phyloP scores from a whole-genome alignment of 495 filamentous ascomycete species.

The Ascobolus immersus region DNA sequence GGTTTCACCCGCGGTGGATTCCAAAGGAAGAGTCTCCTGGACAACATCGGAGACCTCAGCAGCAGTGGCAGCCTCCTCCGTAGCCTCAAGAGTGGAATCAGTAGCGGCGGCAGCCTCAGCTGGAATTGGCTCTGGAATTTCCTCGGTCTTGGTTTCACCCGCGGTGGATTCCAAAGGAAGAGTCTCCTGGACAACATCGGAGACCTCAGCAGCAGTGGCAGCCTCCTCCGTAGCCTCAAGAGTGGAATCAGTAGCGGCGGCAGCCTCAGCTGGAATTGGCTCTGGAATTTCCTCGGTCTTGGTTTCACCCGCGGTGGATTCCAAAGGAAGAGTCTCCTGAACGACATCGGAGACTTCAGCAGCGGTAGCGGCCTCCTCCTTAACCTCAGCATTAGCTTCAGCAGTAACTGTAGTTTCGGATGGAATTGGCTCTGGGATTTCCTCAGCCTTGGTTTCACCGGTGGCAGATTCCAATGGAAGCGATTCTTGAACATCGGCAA shows the following conservation, averaged over 20 bases:
- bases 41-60: slow-evolving; percentile 3
- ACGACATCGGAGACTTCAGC: no score
- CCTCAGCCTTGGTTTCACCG: not conserved
- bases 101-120: no score
- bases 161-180: not conserved
- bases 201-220: not conserved
- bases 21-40: slow-evolving; percentile 1
- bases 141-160: not conserved
- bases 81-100: not conserved
- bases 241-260: not conserved
- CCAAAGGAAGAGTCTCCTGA: slow-evolving; percentile 1
- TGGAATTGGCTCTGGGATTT: no score
- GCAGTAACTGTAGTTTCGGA: no score
- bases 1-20: no score
- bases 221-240: not conserved
- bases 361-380: no score
- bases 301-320: no score
- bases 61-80: not conserved
- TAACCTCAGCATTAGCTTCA: no score
- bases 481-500: not conserved
- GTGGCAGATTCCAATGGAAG: not conserved
- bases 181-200: not conserved
- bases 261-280: not conserved
- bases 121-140: no score
- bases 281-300: not conserved